Conservation (phyloP, 176 grass and related monocot species). For the Zoysia pacifica region DNA sequence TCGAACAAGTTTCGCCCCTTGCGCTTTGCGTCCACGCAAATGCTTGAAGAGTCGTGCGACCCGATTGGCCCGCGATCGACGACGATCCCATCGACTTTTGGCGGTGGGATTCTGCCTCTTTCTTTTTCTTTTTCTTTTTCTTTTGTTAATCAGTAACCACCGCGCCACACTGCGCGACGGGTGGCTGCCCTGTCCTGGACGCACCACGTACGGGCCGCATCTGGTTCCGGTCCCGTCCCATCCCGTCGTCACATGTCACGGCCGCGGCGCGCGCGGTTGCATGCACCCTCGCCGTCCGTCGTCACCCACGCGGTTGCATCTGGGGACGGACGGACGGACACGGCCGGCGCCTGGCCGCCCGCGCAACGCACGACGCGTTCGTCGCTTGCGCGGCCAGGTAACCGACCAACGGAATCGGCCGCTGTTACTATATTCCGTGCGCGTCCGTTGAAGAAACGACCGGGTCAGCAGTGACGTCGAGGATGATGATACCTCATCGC, state of each 20-base stretch:
- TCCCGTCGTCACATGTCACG: not conserved
- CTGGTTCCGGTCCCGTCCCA: conserved; percentile 30
- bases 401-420: too few species aligned
- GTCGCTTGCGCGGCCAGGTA: not conserved
- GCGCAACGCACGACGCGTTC: not conserved
- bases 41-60: not conserved
- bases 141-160: not conserved
- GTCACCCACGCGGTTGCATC: not conserved
- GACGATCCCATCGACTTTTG: not conserved
- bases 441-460: not conserved
- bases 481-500: not conserved
- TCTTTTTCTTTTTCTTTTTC: not conserved
- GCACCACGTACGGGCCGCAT: conserved; percentile 17
- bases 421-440: not conserved
- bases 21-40: not conserved
- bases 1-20: not conserved
- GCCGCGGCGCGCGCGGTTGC: not conserved
- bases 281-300: not conserved
- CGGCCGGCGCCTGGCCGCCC: not conserved
- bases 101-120: not conserved
- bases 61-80: not conserved
- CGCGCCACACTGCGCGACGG: not conserved
- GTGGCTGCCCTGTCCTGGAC: not conserved
- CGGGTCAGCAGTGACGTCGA: not conserved
- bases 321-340: not conserved